These are phyloP conservation scores for Coniochaeta pulveracea DNA, from an alignment of 2,329 filamentous ascomycete species.

Conservation along the genomic window DNA sequence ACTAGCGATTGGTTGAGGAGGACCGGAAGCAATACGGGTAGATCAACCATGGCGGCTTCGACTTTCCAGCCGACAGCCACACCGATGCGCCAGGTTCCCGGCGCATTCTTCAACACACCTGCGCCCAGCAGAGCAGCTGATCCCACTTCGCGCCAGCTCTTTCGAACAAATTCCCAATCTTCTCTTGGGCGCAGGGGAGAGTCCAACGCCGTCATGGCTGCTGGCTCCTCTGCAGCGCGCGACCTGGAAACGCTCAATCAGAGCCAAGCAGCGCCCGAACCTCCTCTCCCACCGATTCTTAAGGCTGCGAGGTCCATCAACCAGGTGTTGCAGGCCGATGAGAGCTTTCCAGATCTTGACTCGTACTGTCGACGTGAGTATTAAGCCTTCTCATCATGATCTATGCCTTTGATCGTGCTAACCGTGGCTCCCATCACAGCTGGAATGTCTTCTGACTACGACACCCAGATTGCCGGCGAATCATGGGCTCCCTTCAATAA, in stretches of 20 bases:
- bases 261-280: conserved; percentile 19
- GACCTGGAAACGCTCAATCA: conserved; percentile 1
- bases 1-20: no score
- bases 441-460: conserved; percentile 86
- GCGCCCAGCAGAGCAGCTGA: conserved; percentile 42
- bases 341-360: conserved; percentile 79
- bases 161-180: conserved; percentile 18
- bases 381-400: neutral
- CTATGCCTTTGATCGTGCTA: conserved; percentile 1
- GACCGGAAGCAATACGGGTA: no score
- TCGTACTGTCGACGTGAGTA: conserved; percentile 76
- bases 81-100: conserved; percentile 62
- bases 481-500: conserved; percentile 84
- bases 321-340: conserved; percentile 62
- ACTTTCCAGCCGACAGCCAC: conserved; percentile 31
- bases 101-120: conserved; percentile 67
- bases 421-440: conserved; percentile 38
- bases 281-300: conserved; percentile 56
- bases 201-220: conserved; percentile 6
- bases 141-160: conserved; percentile 40
- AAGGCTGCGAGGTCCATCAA: conserved; percentile 80
- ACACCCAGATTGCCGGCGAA: conserved; percentile 51
- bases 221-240: conserved; percentile 11
- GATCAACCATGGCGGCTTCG: no score
- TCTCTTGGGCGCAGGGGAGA: conserved; percentile 2